Base-by-base conservation (phyloP, 257 asterid genomes). In the Nicotiana knightiana region DNA sequence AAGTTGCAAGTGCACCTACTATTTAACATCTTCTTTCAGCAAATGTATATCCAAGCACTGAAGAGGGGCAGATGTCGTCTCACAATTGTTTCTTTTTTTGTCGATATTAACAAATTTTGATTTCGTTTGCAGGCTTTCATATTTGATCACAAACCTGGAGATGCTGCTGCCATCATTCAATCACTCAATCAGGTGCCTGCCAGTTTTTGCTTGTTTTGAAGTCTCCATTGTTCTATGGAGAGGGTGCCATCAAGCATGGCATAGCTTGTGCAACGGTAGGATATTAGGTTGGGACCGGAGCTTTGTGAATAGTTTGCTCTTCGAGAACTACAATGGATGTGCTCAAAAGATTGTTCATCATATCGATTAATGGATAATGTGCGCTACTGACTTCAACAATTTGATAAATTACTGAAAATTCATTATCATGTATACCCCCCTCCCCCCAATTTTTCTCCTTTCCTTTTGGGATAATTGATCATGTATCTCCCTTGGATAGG, bases 91-190 rank as follows among this genome's bases (percentile, higher is more conserved):
- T 55, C 8, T 3, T 48, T n/a, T 9, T 4, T 33, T 67, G 39
- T 21, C 18, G 5, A 64, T 66, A 65, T 81, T 48, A 6, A 71
- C 32, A 81, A 15, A 59, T 76, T 83, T 80, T 81, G 46, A 62
- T 82, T 28, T 84, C 70, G 24, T 82, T 79, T 73, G 82, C 87
- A 93, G 99, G 99, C 96, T 80, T 85, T 92, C 84, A 90, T 95
- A 77, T 94, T 95, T 67, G 97, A 91, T 68, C 87, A 85, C 84
- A 93, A 91, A 82, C 94, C 97, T 21, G 92, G 90, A 82, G 86
- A 80, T 76, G 97, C 97, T 85, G 96, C 99, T 86, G 92, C 93
- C 51, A 46, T 90, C 67, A 91, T 95, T 88, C 93, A 92, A 84
- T 84, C 82, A 79, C 87, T 95, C 66, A 82, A 86, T 88, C 90